A percentile compares a stretch with the other conserved stretches of the same genome.
Evolutionary conservation across 768 basidiomycete genomes (phyloP).

Genomic region (Tubosaeta brunneosetosa): DNA sequence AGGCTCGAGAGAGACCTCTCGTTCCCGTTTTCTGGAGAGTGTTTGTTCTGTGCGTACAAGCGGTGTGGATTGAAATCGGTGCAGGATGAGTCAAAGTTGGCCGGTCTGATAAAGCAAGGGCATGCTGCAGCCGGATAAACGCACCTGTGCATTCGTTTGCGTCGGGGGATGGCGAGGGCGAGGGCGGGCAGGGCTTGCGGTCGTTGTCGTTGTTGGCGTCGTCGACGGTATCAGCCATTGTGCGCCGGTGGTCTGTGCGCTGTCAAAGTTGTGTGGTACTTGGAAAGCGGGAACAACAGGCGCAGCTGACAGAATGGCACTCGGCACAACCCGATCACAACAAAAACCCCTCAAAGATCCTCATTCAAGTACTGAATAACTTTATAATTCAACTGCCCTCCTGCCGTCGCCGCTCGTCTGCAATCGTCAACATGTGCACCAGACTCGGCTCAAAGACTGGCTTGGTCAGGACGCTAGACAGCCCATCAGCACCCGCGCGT

Average conservation of each 20-base stretch:
- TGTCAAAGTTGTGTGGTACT: constrained; percentile 20
- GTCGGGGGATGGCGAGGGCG: constrained; percentile 44
- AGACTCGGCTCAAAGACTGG: constrained; percentile 63
- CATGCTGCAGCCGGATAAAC: constrained; percentile 24
- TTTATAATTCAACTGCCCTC: not conserved
- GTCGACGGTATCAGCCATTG: constrained; percentile 26
- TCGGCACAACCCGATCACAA: constrained; percentile 33
- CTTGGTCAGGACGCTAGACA: constrained; percentile 66
- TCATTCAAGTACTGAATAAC: not conserved
- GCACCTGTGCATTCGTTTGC: constrained; percentile 40
- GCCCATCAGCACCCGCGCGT: constrained; percentile 2
- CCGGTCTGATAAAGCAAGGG: constrained; percentile 24
- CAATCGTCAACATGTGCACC: constrained; percentile 38
- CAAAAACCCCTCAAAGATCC: constrained; percentile 10
- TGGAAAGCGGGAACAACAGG: constrained; percentile 29
- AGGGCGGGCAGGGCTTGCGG: constrained; percentile 22
- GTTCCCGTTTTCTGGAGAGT: constrained; percentile 66
- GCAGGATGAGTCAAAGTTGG: constrained; percentile 19
- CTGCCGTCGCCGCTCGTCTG: constrained; percentile 36
- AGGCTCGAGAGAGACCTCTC: constrained; percentile 76
- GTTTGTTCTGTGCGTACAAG: constrained; percentile 34
- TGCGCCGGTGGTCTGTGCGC: constrained; percentile 30
- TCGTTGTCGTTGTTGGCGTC: constrained; percentile 16
- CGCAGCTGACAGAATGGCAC: constrained; percentile 26
- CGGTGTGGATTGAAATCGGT: constrained; percentile 17